These are phyloP conservation scores for Volvox reticuliferus DNA, from an alignment of 139 green algal species.

Conservation along the genomic window DNA sequence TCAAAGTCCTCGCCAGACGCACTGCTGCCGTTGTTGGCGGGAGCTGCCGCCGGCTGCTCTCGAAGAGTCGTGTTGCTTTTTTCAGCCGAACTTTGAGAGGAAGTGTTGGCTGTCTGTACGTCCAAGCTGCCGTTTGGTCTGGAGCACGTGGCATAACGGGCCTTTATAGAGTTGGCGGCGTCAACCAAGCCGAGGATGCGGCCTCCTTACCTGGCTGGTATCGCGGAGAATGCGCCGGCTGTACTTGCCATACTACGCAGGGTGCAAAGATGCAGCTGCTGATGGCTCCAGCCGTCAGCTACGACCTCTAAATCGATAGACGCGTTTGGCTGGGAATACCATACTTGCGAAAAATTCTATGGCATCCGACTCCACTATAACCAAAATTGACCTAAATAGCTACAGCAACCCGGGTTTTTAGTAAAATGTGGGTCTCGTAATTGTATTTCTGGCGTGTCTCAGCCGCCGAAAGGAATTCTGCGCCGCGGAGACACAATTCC, in stretches of 20 bases:
- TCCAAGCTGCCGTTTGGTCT: neutral
- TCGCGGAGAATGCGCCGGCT: neutral
- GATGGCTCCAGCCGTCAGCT: neutral
- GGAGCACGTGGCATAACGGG: neutral
- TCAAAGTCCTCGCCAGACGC: conserved; percentile 38
- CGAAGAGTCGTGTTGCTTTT: conserved; percentile 38
- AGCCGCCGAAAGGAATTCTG: neutral
- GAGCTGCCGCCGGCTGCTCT: neutral
- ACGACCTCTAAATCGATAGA: neutral
- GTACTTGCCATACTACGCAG: neutral
- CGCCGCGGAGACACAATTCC: no score
- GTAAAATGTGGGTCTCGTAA: no score
- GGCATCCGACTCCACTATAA: no score
- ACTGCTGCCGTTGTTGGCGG: conserved; percentile 21
- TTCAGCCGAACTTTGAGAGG: conserved; percentile 20
- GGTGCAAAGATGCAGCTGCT: neutral
- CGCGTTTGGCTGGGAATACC: neutral
- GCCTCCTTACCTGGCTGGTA: conserved; percentile 4
- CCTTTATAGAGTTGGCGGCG: neutral
- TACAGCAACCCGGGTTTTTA: no score
- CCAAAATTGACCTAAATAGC: no score
- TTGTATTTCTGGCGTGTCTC: neutral
- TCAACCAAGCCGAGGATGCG: neutral
- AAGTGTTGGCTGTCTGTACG: neutral
- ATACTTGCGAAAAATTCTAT: no score